Conservation (phyloP, 257 asterid species). For the Solanum appendiculatum region DNA sequence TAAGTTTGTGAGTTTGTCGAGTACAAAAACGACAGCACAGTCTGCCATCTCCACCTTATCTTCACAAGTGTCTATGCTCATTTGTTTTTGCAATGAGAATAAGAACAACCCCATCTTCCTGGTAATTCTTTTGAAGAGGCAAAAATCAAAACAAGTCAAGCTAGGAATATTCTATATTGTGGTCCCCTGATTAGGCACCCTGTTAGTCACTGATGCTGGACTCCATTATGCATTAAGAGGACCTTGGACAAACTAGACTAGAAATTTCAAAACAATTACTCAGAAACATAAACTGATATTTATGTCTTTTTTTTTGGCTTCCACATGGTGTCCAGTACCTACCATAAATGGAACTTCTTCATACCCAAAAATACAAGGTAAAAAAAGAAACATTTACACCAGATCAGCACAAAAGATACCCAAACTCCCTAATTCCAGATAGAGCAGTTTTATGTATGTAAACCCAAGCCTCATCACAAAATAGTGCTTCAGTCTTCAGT, state of each 20-base stretch:
- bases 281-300: too few species aligned
- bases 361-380: too few species aligned
- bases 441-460: too few species aligned
- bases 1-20: background rate
- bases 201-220: background rate
- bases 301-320: too few species aligned
- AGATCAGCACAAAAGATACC: too few species aligned
- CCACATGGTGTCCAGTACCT: too few species aligned
- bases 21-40: background rate
- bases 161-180: background rate
- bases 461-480: too few species aligned
- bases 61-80: background rate
- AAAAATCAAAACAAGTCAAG: background rate
- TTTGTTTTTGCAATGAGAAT: background rate
- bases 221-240: background rate
- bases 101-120: background rate
- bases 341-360: too few species aligned
- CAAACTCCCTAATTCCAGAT: too few species aligned
- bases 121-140: background rate
- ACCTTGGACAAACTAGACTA: background rate
- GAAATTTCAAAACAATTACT: background rate
- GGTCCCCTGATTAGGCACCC: background rate
- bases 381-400: too few species aligned
- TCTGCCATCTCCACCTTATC: background rate
- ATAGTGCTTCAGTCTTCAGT: too few species aligned